phyloP scores from a whole-genome alignment of 169 alveolate genomes.

The Plasmodium berghei region DNA sequence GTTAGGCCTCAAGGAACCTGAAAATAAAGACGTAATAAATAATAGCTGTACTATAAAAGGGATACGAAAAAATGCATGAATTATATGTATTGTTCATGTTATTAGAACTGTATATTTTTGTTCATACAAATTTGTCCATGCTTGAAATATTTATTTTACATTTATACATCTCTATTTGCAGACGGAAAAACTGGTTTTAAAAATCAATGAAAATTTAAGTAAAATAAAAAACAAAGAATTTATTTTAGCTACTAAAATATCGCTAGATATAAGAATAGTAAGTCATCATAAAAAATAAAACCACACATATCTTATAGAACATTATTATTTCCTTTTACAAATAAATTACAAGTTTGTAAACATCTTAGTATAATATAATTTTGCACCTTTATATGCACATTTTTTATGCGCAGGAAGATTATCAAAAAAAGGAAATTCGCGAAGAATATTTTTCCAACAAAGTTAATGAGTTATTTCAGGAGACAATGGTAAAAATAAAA shows the following conservation, averaged over 20 bases:
- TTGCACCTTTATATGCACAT: background rate
- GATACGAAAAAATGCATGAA: background rate
- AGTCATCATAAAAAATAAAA: background rate
- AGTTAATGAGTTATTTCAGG: slow-evolving; percentile 18
- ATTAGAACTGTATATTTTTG: too few species aligned
- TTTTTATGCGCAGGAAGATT: slow-evolving; percentile 29
- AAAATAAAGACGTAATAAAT: slow-evolving; percentile 3
- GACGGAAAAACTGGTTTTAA: slow-evolving; percentile 33
- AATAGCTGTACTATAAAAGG: background rate
- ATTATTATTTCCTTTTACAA: too few species aligned
- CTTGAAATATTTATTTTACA: too few species aligned
- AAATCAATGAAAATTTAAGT: slow-evolving; percentile 31
- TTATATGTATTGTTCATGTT: background rate
- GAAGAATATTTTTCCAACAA: slow-evolving; percentile 46
- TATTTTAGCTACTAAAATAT: slow-evolving; percentile 34
- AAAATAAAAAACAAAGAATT: slow-evolving; percentile 49
- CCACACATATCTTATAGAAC: background rate
- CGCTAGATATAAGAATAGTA: slow-evolving; percentile 70
- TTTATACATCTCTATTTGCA: background rate
- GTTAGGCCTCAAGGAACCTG: slow-evolving; percentile 40
- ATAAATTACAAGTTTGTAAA: background rate
- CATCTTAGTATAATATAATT: background rate
- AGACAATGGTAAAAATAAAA: slow-evolving; percentile 32
- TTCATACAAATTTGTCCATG: too few species aligned
- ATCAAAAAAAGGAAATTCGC: slow-evolving; percentile 52